phyloP scores from a whole-genome alignment of 192 early-diverging fungal species.

The Umbelopsis vinacea region DNA sequence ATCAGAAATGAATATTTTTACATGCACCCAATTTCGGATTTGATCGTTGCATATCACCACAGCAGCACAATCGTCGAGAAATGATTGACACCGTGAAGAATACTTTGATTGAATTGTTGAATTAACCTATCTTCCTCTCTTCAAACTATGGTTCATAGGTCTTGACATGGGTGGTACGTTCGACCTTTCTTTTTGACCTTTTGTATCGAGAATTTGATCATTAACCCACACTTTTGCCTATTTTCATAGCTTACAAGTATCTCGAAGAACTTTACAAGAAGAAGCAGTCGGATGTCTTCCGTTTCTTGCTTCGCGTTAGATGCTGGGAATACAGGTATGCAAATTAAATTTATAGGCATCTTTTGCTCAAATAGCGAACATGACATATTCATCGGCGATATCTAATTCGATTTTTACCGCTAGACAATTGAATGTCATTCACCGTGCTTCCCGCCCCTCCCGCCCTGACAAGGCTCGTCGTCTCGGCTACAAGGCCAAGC shows the following conservation, averaged over 20 bases:
- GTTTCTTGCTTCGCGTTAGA: slow-evolving; percentile 97
- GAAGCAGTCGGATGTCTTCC: slow-evolving; percentile 99
- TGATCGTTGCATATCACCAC: too few species aligned
- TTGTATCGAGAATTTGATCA: neutral
- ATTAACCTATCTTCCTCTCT: neutral
- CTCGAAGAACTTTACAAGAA: slow-evolving; percentile 97
- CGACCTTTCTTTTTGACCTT: neutral
- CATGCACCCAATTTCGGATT: neutral
- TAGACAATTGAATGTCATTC: slow-evolving; percentile 97
- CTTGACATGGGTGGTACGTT: slow-evolving; percentile 20
- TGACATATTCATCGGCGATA: neutral
- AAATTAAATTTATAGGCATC: neutral
- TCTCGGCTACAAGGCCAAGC: slow-evolving; percentile 99
- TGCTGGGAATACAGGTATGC: slow-evolving; percentile 94
- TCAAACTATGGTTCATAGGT: neutral
- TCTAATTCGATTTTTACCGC: slow-evolving; percentile 13
- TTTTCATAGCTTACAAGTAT: slow-evolving; percentile 79
- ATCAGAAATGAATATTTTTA: neutral
- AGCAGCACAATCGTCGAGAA: too few species aligned
- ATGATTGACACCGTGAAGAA: too few species aligned
- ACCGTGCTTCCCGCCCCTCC: slow-evolving; percentile 97
- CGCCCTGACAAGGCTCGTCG: slow-evolving; percentile 99
- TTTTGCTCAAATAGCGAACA: too few species aligned
- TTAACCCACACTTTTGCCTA: neutral
- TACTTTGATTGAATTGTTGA: neutral